Percentiles rank a stretch among this genome's conserved stretches.
phyloP scores from a whole-genome alignment of 139 green algal genomes.

The Chlorella vulgaris region DNA sequence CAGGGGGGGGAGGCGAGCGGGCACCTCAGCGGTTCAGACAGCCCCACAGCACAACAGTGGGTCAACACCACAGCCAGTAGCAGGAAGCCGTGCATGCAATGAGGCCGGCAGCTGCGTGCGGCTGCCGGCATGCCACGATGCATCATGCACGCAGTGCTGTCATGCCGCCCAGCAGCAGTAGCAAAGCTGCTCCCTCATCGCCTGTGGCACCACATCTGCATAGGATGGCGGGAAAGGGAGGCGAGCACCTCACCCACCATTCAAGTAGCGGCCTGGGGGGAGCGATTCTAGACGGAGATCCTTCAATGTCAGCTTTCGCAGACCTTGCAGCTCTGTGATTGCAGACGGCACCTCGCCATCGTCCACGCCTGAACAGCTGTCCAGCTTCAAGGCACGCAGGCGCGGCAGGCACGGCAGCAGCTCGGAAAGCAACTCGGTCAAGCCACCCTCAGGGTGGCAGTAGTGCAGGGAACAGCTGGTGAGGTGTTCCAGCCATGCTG shows the following conservation, averaged over 20 bases:
- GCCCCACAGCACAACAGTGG: too few species aligned
- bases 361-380: neutral
- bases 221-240: too few species aligned
- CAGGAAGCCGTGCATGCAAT: too few species aligned
- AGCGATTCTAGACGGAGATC: neutral
- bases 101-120: neutral
- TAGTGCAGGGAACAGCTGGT: neutral
- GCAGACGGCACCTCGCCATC: neutral
- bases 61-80: too few species aligned
- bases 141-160: neutral
- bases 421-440: neutral
- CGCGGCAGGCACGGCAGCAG: neutral
- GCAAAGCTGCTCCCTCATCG: too few species aligned
- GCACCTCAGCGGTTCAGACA: too few species aligned
- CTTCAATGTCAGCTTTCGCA: neutral
- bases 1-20: too few species aligned
- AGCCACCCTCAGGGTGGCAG: neutral
- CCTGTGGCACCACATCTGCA: too few species aligned
- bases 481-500: neutral
- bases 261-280: neutral
- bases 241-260: too few species aligned
- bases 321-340: neutral
- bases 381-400: neutral
- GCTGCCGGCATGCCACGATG: neutral
- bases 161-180: too few species aligned